Evolutionary conservation across 257 asterid genomes (phyloP), one percentile per base, ranked within the genome.

Genomic region (Salvia rosmarinus): DNA sequence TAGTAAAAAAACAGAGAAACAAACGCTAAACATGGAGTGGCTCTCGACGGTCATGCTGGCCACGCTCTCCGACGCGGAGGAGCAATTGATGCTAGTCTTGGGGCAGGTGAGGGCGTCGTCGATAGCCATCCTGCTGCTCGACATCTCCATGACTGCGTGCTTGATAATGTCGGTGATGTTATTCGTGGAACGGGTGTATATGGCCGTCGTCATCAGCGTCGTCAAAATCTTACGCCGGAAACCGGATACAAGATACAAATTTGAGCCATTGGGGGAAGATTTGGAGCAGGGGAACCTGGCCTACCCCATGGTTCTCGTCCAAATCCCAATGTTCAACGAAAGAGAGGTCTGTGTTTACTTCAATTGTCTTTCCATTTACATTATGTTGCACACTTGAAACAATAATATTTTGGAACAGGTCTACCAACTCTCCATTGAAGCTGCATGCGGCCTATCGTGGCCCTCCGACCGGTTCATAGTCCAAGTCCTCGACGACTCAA

Each of bases 301-400:
- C 73, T 91, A 88, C 68, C 99, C 98, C 4, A 71, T 72, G 84
- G 90, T 95, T 72, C 97, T 95, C 62, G 97, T 95, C 63, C 99
- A 95, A 85, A 83, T 95, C 62, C 99, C 98, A n/a, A 95, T 95
- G 99, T 95, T 71, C 88, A 95, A 95, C 20, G 99, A 91, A 52
- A 88, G 58, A 82, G 99, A 95, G 96, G 99, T 94, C 44, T 9
- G 8, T 47, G n/a, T n/a, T n/a, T n/a, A n/a, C n/a, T n/a, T n/a
- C n/a, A n/a, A n/a, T 25, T 25, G 30, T 25, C 30, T 25, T 25
- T 25, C 30, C 30, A 25, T 25, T 25, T 25, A 3, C 3, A 25
- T 49, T n/a, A 7, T 13, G 4, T 32, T 32, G 37, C 0, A 32
- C 37, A 32, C 2, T 4, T 25, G 1, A 25, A 25, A 25, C 30